Evolutionary conservation across 148 eudicot species (phyloP).

Genomic region (Rhododendron simsii): DNA sequence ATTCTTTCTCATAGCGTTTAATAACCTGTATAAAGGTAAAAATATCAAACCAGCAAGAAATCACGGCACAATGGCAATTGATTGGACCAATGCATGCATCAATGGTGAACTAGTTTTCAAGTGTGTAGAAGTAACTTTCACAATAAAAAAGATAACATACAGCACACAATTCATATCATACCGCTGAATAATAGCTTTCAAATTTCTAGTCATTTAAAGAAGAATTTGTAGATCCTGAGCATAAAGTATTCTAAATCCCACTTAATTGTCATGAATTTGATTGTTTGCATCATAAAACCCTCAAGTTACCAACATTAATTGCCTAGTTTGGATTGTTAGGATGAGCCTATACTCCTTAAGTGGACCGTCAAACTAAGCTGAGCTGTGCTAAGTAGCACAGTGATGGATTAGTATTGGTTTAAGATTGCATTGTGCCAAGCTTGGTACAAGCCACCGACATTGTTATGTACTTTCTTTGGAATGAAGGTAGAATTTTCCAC

Average conservation of each 20-base stretch:
- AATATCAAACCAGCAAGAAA: not conserved
- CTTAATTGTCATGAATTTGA: not conserved
- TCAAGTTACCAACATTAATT: not conserved
- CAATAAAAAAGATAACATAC: not conserved
- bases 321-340: not conserved
- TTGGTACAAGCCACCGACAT: not conserved
- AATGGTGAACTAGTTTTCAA: not conserved
- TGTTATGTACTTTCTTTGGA: not conserved
- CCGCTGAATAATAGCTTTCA: not conserved
- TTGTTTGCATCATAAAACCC: not conserved
- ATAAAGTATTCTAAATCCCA: not conserved
- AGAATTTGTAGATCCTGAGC: not conserved
- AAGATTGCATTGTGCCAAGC: not conserved
- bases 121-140: not conserved
- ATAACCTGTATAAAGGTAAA: conserved; percentile 45
- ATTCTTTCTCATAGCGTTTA: conserved; percentile 64
- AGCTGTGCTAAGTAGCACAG: not conserved
- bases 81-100: not conserved
- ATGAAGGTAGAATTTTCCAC: not conserved
- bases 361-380: not conserved
- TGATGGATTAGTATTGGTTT: not conserved
- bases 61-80: not conserved
- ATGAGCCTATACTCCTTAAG: not conserved
- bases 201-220: not conserved
- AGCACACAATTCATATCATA: not conserved